A percentile compares a stretch with the other conserved stretches of the same genome.
Evolutionary conservation across 2,329 filamentous ascomycete species (phyloP).

Genomic region (Gremmenia infestans): DNA sequence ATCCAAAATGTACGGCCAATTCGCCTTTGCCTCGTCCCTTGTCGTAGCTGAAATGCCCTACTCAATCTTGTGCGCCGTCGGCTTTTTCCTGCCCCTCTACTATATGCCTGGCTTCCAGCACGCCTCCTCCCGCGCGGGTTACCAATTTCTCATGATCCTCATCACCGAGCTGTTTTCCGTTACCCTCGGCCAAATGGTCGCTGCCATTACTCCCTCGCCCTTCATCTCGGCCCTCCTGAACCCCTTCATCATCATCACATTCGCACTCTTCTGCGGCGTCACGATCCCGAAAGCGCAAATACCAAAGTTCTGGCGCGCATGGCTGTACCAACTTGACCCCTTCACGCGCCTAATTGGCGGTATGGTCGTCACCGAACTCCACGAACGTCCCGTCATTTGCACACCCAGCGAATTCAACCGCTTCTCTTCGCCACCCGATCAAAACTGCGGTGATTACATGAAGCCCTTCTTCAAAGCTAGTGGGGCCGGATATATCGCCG

Average conservation of each 20-base stretch:
- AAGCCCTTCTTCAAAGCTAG: slow-evolving; percentile 59
- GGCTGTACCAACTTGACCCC: slow-evolving; percentile 79
- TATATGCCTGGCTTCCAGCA: slow-evolving; percentile 73
- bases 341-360: slow-evolving; percentile 78
- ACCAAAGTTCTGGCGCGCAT: slow-evolving; percentile 70
- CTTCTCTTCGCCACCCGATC: slow-evolving; percentile 61
- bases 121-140: slow-evolving; percentile 64
- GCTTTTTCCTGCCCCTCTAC: slow-evolving; percentile 79
- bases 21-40: slow-evolving; percentile 73
- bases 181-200: slow-evolving; percentile 70
- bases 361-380: slow-evolving; percentile 73
- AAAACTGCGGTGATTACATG: slow-evolving; percentile 75
- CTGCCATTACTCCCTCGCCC: slow-evolving; percentile 70
- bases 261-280: slow-evolving; percentile 83
- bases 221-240: slow-evolving; percentile 78
- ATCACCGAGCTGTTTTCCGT: slow-evolving; percentile 82
- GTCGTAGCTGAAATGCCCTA: slow-evolving; percentile 84
- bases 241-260: slow-evolving; percentile 77
- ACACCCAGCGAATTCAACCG: slow-evolving; percentile 54
- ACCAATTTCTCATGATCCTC: slow-evolving; percentile 81
- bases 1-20: slow-evolving; percentile 78
- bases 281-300: slow-evolving; percentile 75
- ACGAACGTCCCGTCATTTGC: slow-evolving; percentile 60
- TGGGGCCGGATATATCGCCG: slow-evolving; percentile 66
- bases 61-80: slow-evolving; percentile 71